Evolutionary conservation across 805 yeast species (phyloP), one percentile per base, ranked within the genome.

Genomic region (Cyberlindnera mississippiensis): DNA sequence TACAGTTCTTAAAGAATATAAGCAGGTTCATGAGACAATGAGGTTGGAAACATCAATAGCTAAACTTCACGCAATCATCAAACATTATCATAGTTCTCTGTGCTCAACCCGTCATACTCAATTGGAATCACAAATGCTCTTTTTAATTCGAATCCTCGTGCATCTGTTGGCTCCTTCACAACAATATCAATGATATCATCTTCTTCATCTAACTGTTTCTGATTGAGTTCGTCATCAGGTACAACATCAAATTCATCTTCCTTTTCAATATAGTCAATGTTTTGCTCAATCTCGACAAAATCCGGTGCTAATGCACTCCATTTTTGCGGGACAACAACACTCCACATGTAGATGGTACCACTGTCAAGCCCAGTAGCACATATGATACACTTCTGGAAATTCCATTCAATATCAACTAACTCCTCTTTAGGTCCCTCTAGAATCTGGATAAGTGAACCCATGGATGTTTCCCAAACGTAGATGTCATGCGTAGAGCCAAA

Each of bases 221-320:
- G 78, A 46, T 75, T 76, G 46, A 78, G 71, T 38, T 74, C 78
- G 40, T 78, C 85, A 39, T 82, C 89, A 38, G 77, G 84, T 10
- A 76, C 75, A 18, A 84, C 73, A 59, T 90, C 97, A 62, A 90
- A 90, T 62, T 90, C 98, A 59, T 89, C 95, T 61, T 90, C 98
- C 45, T 75, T 73, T 57, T 90, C 98, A 51, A 80, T 78, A 57
- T 91, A 90, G 44, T 85, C 88, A 9, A 86, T 82, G 56, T 89
- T 91, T 55, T 89, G 96, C 57, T 90, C 96, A 33, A 90, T 82
- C 61, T 90, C 97, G 36, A 85, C 95, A 59, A 91, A 90, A 61
- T 91, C 98, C 1, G 97, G 97, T 0, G 97, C 97, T 53, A 90
- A 68, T 1, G 97, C 95, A 61, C 95, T 84, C 98, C 98, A 90